phyloP scores from a whole-genome alignment of 2,329 filamentous ascomycete species.

The Fusarium marasasianum region DNA sequence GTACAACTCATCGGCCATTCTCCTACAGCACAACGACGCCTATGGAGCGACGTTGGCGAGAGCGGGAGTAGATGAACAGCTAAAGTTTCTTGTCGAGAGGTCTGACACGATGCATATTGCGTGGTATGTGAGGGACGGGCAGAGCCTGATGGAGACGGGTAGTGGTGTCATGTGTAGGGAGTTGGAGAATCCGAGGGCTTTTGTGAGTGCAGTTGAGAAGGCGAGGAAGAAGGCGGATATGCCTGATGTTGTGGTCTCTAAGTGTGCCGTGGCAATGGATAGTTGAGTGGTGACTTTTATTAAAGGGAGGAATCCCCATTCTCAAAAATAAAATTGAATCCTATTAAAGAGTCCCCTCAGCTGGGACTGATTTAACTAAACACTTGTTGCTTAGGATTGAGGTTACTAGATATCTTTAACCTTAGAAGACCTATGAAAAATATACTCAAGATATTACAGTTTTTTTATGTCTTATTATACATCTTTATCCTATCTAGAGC shows the following conservation, averaged over 20 bases:
- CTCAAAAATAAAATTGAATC: too few relatives aligned
- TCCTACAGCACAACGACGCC: background rate
- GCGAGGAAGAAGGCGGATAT: background rate
- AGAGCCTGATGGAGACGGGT: background rate
- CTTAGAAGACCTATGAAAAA: too few relatives aligned
- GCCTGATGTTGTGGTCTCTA: background rate
- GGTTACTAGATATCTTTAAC: fast-evolving
- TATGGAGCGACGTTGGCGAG: background rate
- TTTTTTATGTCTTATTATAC: too few relatives aligned
- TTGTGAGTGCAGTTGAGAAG: background rate
- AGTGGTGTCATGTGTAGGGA: background rate
- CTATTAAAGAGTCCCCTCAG: fast-evolving
- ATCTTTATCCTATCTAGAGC: too few relatives aligned
- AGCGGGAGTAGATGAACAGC: background rate
- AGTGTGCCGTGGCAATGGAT: background rate
- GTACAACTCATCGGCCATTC: background rate
- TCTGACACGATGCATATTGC: background rate
- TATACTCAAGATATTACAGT: too few relatives aligned
- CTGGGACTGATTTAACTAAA: too few relatives aligned
- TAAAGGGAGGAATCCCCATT: background rate
- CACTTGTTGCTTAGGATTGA: too few relatives aligned
- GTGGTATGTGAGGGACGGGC: background rate
- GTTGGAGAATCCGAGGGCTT: background rate
- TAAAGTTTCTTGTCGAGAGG: background rate
- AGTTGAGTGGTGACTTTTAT: background rate